A percentile compares a stretch with the other conserved stretches of the same genome.
These are phyloP conservation scores for Zygoascus tannicola DNA, from an alignment of 805 yeast species.

Conservation along the genomic window DNA sequence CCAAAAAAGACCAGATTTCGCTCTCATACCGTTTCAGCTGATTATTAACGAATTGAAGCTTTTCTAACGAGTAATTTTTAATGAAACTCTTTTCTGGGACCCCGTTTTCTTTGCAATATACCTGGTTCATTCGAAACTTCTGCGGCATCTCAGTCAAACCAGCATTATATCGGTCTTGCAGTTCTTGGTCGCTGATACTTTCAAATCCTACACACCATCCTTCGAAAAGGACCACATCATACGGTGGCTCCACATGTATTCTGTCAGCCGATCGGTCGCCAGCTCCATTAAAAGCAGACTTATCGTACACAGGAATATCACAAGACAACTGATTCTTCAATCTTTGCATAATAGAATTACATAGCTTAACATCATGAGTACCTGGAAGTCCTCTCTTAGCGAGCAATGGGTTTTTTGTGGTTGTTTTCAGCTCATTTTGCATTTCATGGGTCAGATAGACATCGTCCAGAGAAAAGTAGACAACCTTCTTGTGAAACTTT, in stretches of 20 bases:
- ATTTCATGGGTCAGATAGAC: conserved; percentile 61
- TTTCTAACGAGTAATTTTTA: conserved; percentile 11
- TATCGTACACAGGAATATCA: conserved; percentile 65
- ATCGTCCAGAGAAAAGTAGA: conserved; percentile 69
- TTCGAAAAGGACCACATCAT: conserved; percentile 69
- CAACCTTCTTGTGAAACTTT: conserved; percentile 25
- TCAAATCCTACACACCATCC: conserved; percentile 90
- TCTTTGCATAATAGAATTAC: conserved; percentile 28
- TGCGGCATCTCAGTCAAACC: background rate
- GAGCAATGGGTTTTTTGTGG: conserved; percentile 44
- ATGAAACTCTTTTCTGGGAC: conserved; percentile 11
- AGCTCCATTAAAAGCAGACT: conserved; percentile 56
- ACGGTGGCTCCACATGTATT: conserved; percentile 31
- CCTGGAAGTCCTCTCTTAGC: conserved; percentile 89
- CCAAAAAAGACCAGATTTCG: conserved; percentile 45
- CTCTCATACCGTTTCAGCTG: conserved; percentile 42
- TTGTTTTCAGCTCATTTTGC: conserved; percentile 37
- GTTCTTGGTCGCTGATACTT: conserved; percentile 30
- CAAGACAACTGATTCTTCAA: conserved; percentile 27
- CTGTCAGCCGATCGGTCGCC: conserved; percentile 62
- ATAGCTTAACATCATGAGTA: conserved; percentile 65
- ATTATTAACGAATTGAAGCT: conserved; percentile 39
- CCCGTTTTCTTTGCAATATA: background rate
- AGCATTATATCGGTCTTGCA: conserved; percentile 25
- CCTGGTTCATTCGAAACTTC: background rate